phyloP scores from a whole-genome alignment of 495 filamentous ascomycete genomes.

The Aspergillus nanangensis region DNA sequence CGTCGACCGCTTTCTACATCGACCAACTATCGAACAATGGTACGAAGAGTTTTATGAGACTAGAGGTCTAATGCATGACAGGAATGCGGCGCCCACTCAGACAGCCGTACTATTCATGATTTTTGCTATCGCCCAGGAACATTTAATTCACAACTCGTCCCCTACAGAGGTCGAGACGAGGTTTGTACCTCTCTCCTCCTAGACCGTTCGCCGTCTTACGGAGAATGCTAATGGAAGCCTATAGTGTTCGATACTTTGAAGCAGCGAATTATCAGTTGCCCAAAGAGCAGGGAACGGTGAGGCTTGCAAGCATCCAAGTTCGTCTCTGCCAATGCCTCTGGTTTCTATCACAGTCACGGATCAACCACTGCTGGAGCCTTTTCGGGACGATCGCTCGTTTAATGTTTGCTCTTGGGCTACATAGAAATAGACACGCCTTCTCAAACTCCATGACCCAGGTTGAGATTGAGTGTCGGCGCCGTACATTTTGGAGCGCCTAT shows the following conservation, averaged over 20 bases:
- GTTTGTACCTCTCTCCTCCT: background rate
- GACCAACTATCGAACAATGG: slow-evolving; percentile 15
- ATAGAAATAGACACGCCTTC: background rate
- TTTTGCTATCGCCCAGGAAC: background rate
- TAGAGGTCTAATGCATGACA: slow-evolving; percentile 8
- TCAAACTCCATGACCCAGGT: background rate
- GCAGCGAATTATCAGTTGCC: slow-evolving; percentile 4
- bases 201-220: background rate
- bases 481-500: background rate
- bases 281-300: slow-evolving; percentile 1
- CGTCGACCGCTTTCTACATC: slow-evolving; percentile 21
- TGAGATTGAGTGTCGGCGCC: background rate
- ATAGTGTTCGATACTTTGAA: slow-evolving; percentile 1
- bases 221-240: background rate
- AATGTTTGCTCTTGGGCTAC: slow-evolving; percentile 2
- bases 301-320: slow-evolving; percentile 6
- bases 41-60: slow-evolving; percentile 20
- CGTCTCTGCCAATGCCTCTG: slow-evolving; percentile 6
- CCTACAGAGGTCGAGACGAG: background rate
- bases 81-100: background rate
- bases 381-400: slow-evolving; percentile 7
- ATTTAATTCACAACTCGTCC: background rate
- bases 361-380: slow-evolving; percentile 8
- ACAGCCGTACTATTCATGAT: slow-evolving; percentile 7
- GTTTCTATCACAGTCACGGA: slow-evolving; percentile 5